Evolutionary conservation across 257 asterid species (phyloP).

Genomic region (Schizonepeta tenuifolia): DNA sequence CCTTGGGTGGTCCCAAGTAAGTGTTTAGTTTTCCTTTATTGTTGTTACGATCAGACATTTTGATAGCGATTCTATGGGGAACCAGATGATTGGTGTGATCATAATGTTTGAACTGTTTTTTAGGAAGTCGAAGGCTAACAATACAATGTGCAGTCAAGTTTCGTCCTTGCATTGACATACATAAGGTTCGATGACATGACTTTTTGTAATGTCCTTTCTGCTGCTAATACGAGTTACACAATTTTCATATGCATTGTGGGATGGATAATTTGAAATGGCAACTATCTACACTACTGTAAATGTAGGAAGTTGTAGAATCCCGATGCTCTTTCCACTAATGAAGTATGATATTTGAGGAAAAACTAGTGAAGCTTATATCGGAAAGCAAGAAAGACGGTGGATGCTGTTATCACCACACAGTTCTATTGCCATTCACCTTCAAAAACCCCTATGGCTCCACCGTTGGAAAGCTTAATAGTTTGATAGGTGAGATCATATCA

Average conservation of each 20-base stretch:
- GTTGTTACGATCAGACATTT: neutral
- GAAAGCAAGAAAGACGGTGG: neutral
- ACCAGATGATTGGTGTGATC: neutral
- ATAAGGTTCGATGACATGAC: slow-evolving; percentile 63
- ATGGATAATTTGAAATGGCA: neutral
- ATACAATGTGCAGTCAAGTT: slow-evolving; percentile 67
- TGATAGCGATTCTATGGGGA: neutral
- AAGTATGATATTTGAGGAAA: no score
- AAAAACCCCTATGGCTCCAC: neutral
- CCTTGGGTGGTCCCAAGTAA: slow-evolving; percentile 43
- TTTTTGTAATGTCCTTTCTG: neutral
- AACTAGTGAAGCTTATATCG: no score
- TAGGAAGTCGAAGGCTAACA: slow-evolving; percentile 57
- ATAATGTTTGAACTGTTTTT: slow-evolving; percentile 23
- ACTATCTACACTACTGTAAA: neutral
- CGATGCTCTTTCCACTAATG: neutral
- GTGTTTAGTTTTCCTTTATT: slow-evolving; percentile 10
- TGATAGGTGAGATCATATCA: no score
- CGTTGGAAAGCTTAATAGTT: no score
- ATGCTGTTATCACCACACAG: neutral
- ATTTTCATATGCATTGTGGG: neutral
- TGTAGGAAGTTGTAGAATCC: no score
- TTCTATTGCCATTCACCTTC: neutral
- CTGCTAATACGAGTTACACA: neutral
- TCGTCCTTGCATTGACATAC: slow-evolving; percentile 98